A percentile compares a stretch with the other conserved stretches of the same genome.
These are phyloP conservation scores for Phylloporus rhodoxanthus DNA, from an alignment of 768 basidiomycete genomes.

Conservation along the genomic window DNA sequence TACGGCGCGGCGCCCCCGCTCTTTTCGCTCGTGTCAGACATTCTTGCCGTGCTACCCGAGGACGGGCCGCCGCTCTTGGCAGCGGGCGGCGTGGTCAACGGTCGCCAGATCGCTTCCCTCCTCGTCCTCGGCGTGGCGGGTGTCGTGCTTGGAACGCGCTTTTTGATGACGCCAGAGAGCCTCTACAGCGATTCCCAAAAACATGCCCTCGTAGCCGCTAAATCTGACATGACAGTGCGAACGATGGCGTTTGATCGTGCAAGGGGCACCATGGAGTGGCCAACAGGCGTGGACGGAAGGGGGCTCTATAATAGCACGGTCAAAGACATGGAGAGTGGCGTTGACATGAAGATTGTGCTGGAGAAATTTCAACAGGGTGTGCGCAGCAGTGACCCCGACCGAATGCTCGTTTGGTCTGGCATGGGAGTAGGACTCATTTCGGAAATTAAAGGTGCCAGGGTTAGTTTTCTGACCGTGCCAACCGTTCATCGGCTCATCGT, in stretches of 20 bases:
- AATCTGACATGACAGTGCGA: conserved; percentile 43
- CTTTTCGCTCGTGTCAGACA: conserved; percentile 51
- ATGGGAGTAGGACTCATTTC: conserved; percentile 56
- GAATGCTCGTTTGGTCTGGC: conserved; percentile 65
- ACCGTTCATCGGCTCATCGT: conserved; percentile 3
- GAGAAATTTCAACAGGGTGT: conserved; percentile 43
- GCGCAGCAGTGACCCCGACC: conserved; percentile 40
- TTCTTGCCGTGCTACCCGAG: conserved; percentile 40
- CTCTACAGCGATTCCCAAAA: conserved; percentile 52
- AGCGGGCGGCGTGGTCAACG: conserved; percentile 68
- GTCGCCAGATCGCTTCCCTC: conserved; percentile 57
- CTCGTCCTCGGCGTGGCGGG: conserved; percentile 66
- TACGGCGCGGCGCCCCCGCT: conserved; percentile 50
- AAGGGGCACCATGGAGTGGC: conserved; percentile 55
- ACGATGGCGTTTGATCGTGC: conserved; percentile 61
- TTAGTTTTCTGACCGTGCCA: conserved; percentile 19
- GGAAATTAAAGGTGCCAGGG: conserved; percentile 36
- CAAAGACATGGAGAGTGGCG: conserved; percentile 48
- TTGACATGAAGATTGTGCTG: conserved; percentile 38
- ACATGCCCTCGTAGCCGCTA: conserved; percentile 44
- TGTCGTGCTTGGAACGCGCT: conserved; percentile 68
- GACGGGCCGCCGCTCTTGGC: conserved; percentile 54
- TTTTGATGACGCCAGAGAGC: conserved; percentile 62
- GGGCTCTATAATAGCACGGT: conserved; percentile 46
- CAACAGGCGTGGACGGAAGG: conserved; percentile 53